Evolutionary conservation across 2,329 filamentous ascomycete species (phyloP).

Genomic region (Aplosporella prunicola): DNA sequence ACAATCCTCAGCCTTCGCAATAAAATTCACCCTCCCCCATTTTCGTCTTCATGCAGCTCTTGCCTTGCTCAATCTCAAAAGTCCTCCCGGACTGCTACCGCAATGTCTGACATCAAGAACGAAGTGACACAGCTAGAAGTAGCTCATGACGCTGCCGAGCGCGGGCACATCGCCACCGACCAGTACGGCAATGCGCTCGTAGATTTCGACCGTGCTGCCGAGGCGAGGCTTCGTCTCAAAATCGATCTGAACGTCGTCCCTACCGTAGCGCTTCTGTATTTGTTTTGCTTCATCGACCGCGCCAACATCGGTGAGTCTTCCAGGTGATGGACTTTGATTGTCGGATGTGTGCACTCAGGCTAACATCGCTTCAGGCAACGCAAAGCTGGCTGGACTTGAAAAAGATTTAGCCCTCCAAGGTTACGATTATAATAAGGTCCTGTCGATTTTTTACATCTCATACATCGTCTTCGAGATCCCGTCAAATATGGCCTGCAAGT

Average conservation of each 20-base stretch:
- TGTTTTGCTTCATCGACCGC: slow-evolving; percentile 68
- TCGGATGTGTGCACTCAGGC: no score
- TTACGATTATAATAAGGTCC: slow-evolving; percentile 60
- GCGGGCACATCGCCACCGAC: slow-evolving; percentile 12
- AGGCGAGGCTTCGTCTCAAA: slow-evolving; percentile 50
- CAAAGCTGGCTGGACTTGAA: slow-evolving; percentile 55
- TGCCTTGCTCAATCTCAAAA: no score
- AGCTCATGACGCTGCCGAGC: slow-evolving; percentile 11
- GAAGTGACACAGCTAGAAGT: slow-evolving; percentile 6
- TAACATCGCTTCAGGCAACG: slow-evolving; percentile 37
- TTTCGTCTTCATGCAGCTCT: no score
- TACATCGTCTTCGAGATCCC: slow-evolving; percentile 69
- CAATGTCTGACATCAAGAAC: slow-evolving; percentile 4
- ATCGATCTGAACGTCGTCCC: slow-evolving; percentile 58
- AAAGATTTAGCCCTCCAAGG: slow-evolving; percentile 49
- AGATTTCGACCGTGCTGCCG: slow-evolving; percentile 48
- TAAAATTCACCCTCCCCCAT: no score
- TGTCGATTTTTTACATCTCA: slow-evolving; percentile 61
- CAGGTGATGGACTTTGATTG: no score
- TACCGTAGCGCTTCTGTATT: slow-evolving; percentile 55
- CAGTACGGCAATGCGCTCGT: slow-evolving; percentile 44
- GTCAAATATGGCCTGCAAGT: slow-evolving; percentile 59
- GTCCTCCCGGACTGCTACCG: no score
- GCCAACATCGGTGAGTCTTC: slow-evolving; percentile 57
- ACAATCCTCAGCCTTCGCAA: no score